Percentiles rank a stretch among this genome's conserved stretches.
Evolutionary conservation across 83 land plant genomes (phyloP).

Genomic region (Larix sibirica): DNA sequence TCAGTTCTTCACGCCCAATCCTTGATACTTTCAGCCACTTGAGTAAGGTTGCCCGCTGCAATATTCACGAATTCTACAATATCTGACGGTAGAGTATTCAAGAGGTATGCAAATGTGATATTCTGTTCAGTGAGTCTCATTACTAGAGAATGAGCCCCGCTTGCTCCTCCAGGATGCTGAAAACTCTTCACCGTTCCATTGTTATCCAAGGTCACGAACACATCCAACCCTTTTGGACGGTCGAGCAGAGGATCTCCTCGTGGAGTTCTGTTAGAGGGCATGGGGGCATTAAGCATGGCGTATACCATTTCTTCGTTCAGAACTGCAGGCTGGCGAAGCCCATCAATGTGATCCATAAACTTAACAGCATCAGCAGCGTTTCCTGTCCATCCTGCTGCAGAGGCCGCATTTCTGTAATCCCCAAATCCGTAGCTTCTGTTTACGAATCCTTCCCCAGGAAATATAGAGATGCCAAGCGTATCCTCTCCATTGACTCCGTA

Average conservation of each 20-base stretch:
- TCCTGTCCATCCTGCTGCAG: not conserved
- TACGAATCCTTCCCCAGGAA: not conserved
- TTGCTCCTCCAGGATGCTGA: not conserved
- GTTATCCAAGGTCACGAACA: not conserved
- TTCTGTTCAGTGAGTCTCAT: not conserved
- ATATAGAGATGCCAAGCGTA: not conserved
- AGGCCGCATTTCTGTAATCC: not conserved
- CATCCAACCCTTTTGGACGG: not conserved
- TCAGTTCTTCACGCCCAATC: not conserved
- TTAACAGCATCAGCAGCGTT: not conserved
- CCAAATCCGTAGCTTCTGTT: not conserved
- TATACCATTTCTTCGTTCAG: not conserved
- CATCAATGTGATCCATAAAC: constrained; percentile 5
- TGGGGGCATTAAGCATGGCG: not conserved
- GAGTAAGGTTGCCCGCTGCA: not conserved
- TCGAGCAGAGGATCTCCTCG: not conserved
- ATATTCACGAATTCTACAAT: not conserved
- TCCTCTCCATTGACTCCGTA: not conserved
- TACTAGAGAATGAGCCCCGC: not conserved
- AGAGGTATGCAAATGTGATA: not conserved
- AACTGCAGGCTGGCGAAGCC: not conserved
- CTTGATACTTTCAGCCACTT: not conserved
- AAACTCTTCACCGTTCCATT: not conserved
- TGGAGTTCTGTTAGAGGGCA: not conserved
- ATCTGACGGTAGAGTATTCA: not conserved